Conservation (phyloP, 306 rosid species). For the Corylus americana region DNA sequence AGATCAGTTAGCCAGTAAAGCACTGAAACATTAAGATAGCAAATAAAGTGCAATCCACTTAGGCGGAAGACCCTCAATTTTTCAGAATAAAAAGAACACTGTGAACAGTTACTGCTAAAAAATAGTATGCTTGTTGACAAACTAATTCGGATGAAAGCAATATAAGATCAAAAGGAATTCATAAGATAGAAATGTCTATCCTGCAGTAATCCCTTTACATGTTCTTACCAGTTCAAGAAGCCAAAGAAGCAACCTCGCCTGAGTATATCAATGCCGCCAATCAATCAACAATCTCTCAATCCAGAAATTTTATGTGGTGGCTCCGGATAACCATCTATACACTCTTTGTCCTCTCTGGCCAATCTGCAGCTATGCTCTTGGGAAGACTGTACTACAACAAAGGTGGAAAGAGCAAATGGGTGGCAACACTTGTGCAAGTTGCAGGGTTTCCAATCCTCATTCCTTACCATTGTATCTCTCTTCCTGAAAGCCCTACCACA, state of each 20-base stretch:
- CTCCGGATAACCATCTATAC: background rate
- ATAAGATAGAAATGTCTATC: background rate
- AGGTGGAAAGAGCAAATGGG: no score
- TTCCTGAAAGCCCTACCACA: no score
- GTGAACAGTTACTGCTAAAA: background rate
- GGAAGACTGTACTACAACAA: no score
- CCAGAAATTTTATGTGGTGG: background rate
- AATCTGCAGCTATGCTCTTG: no score
- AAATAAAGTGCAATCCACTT: background rate
- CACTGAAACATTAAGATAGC: no score
- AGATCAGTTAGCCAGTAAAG: no score
- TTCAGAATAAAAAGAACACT: background rate
- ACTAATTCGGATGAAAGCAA: background rate
- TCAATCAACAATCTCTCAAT: background rate
- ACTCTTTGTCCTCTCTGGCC: background rate
- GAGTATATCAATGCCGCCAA: background rate
- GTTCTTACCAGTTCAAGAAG: constrained; percentile 20
- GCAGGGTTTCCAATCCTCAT: no score
- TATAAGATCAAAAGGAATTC: background rate
- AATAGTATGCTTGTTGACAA: background rate
- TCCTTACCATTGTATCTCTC: no score
- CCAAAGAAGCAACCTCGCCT: background rate
- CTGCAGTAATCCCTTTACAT: background rate
- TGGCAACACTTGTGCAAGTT: no score
- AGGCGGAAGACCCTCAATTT: background rate